Base-by-base conservation (phyloP, 129 eudicot species). In the Cynara cardunculus region DNA sequence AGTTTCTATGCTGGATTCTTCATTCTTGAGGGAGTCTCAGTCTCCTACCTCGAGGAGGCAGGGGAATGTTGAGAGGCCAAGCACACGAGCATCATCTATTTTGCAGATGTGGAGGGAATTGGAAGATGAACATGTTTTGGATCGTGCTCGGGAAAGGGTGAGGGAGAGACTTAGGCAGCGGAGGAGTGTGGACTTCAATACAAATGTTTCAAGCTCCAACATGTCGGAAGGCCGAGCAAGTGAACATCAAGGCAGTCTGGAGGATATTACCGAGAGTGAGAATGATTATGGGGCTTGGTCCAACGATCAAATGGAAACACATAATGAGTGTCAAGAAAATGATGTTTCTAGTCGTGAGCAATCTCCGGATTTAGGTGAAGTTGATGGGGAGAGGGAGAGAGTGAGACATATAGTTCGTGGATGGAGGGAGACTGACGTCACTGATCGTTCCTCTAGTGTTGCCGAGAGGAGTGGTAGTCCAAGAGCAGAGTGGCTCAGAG, bases 61-160 rank as follows among this genome's bases (percentile, higher is more conserved):
- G 80, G 96, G 99, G 13, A 87, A 88, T 69, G 92, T 88, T 32
- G 97, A 95, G 88, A 92, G 96, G 80, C 91, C 91, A 0, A 89
- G 86, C 81, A 83, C 97, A 2, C 87, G 83, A 25, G 89, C 97
- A 4, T 95, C 97, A 2, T 87, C 99, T 46, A 95, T 95, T 30
- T 83, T 95, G 84, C 99, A 92, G 79, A 95, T 90, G 99, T 95
- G 99, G 97, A 74, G 99, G 80, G 99, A 92, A 78, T 84, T 95
- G 89, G 99, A 95, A 80, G 99, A 95, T 34, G 97, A 92, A 21
- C 99, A 95, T 49, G 85, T 82, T 44, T 67, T 92, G 53, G 88
- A 79, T 75, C 89, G 87, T 74, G 91, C 97, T 19, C 89, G 93
- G 3, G 97, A 80, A 73, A 88, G 98, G 85, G 97, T 87, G 18